These are phyloP conservation scores for Stromatinia cepivora DNA, from an alignment of 2,329 filamentous ascomycete genomes.

Conservation along the genomic window DNA sequence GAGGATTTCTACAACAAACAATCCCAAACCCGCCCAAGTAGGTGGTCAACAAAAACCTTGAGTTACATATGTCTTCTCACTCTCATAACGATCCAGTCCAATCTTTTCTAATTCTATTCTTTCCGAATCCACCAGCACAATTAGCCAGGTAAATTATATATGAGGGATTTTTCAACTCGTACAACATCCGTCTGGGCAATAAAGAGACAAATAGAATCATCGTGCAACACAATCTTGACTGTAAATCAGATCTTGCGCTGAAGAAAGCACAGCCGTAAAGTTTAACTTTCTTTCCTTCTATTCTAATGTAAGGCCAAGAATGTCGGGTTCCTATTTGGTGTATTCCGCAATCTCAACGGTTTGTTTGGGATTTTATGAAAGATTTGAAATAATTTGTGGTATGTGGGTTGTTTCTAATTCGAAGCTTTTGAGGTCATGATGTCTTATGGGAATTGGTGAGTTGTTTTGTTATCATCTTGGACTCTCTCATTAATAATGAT, in stretches of 20 bases:
- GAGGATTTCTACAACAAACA: not conserved
- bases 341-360: not conserved
- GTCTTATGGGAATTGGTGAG: too few relatives aligned
- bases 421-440: too few relatives aligned
- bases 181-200: conserved; percentile 4
- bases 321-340: not conserved
- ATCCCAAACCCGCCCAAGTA: not conserved
- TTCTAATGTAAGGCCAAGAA: too few relatives aligned
- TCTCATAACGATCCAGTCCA: not conserved
- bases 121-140: not conserved
- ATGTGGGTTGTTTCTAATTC: too few relatives aligned
- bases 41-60: not conserved
- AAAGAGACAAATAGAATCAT: not conserved
- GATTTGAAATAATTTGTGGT: not conserved
- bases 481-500: too few relatives aligned
- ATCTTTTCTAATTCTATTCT: not conserved
- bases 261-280: not conserved
- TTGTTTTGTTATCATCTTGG: too few relatives aligned
- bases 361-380: too few relatives aligned
- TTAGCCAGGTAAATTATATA: not conserved
- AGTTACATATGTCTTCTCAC: not conserved
- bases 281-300: not conserved
- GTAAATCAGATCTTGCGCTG: not conserved
- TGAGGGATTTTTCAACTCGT: not conserved
- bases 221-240: not conserved